Evolutionary conservation across 768 basidiomycete species (phyloP), one percentile per base, ranked within the genome.

Genomic region (Pisolithus microcarpus): DNA sequence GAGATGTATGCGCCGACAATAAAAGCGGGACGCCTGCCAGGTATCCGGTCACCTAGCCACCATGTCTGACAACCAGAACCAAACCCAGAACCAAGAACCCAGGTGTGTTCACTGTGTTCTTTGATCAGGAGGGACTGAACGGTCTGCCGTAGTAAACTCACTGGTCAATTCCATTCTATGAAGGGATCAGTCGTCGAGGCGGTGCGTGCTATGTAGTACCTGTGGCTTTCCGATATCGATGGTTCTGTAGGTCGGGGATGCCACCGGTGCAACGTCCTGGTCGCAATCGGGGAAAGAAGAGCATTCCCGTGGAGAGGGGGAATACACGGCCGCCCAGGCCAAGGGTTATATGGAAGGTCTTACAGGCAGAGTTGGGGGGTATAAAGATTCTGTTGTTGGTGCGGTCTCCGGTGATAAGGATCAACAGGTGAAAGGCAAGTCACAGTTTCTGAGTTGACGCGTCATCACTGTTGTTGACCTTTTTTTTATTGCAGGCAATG

Each of bases 371-470:
- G 31, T 72, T 7, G 61, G 55, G 2, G 80, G 81, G 38, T 77
- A 78, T 63, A 75, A 76, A 52, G 80, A 82, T 48, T 59, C 76
- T 39, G 64, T 82, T 30, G 66, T 77, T 34, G 81, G 81, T 31
- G 76, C 80, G 9, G 54, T 83, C 44, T 73, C 67, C n/a, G 81
- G 79, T 24, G 82, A 82, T 62, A 70, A 72, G 56, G 38, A 65
- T 18, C 76, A 79, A 60, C 71, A 83, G 62, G 50, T 56, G 16
- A n/a, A 69, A 16, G 80, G 81, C 78, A 52, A 46, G 70, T 55
- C 5, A 15, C 5, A 11, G 4, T 5, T 7, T 18, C 15, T 19
- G 0, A 3, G 0, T 2, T 3, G 7, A 16, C 3, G 8, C 0
- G n/a, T 9, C 8, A n/a, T n/a, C n/a, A 5, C 45, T 28, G 5